Conservation (phyloP, 1,284 basidiomycete species). For the Boletellus deceptivus region DNA sequence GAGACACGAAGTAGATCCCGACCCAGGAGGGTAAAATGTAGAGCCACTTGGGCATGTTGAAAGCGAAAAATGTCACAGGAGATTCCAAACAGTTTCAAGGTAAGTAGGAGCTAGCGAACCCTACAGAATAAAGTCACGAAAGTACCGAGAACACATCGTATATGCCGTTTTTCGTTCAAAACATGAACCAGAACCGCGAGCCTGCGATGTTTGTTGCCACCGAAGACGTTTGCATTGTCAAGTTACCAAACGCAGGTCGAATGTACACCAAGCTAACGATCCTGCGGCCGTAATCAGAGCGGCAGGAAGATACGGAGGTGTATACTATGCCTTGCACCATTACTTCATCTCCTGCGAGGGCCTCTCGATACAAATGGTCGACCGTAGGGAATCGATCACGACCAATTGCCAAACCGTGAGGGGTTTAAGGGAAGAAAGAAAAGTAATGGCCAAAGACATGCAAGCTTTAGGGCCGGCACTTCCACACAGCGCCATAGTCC, state of each 20-base stretch:
- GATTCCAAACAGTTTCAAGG: no score
- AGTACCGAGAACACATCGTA: no score
- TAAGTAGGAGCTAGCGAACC: no score
- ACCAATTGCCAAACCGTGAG: constrained; percentile 58
- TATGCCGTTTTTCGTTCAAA: no score
- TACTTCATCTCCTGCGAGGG: constrained; percentile 86
- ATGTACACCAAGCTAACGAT: constrained; percentile 88
- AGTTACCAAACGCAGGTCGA: constrained; percentile 7
- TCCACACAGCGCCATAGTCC: neutral
- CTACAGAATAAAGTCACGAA: no score
- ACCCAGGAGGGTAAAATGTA: no score
- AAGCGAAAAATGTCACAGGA: no score
- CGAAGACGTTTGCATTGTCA: neutral
- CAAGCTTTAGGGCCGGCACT: constrained; percentile 32
- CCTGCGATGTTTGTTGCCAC: no score
- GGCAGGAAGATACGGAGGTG: constrained; percentile 83
- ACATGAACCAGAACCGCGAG: no score
- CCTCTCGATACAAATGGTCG: constrained; percentile 63
- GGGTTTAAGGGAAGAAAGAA: constrained; percentile 41
- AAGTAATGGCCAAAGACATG: neutral
- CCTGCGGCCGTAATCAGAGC: constrained; percentile 56
- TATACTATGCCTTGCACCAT: constrained; percentile 83
- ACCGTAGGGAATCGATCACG: constrained; percentile 44
- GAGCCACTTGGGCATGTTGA: no score
- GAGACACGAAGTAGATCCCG: no score